A percentile compares a stretch with the other conserved stretches of the same genome.
These are phyloP conservation scores for Trichoderma lentiforme DNA, from an alignment of 2,329 filamentous ascomycete genomes.

Conservation along the genomic window DNA sequence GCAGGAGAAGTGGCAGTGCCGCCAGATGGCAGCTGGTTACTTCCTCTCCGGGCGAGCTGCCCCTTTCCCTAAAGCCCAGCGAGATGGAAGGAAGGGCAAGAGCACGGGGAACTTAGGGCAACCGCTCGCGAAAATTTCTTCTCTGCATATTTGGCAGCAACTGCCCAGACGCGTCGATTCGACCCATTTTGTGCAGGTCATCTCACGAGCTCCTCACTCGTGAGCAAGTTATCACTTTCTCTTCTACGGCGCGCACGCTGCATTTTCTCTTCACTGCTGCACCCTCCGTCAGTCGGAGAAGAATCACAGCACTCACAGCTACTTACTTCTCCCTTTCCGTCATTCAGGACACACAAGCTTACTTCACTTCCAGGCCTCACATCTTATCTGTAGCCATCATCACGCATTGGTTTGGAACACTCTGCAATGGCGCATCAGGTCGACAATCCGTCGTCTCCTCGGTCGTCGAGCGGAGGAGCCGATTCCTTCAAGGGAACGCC, in stretches of 20 bases:
- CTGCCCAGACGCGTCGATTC: not conserved
- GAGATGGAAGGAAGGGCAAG: not conserved
- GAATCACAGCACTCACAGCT: not conserved
- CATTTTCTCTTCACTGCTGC: not conserved
- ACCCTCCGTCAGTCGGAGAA: not conserved
- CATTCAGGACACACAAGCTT: not conserved
- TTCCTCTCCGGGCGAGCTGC: not conserved
- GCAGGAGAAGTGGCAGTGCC: constrained; percentile 1
- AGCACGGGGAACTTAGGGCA: constrained; percentile 1
- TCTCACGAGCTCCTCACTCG: not conserved
- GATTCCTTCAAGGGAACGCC: constrained; percentile 62
- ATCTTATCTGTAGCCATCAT: not conserved
- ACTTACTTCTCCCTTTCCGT: not conserved
- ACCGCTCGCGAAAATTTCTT: not conserved
- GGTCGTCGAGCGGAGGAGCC: constrained; percentile 48
- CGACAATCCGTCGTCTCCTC: constrained; percentile 48
- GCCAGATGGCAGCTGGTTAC: not conserved
- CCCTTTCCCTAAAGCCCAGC: not conserved
- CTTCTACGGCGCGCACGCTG: not conserved
- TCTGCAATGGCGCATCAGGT: constrained; percentile 38
- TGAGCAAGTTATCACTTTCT: not conserved
- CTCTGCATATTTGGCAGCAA: not conserved
- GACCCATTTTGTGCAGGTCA: not conserved
- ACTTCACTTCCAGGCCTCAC: not conserved
- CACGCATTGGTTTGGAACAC: not conserved